These are phyloP conservation scores for Microcyclosporella mali DNA, from an alignment of 2,329 filamentous ascomycete genomes.

Conservation along the genomic window DNA sequence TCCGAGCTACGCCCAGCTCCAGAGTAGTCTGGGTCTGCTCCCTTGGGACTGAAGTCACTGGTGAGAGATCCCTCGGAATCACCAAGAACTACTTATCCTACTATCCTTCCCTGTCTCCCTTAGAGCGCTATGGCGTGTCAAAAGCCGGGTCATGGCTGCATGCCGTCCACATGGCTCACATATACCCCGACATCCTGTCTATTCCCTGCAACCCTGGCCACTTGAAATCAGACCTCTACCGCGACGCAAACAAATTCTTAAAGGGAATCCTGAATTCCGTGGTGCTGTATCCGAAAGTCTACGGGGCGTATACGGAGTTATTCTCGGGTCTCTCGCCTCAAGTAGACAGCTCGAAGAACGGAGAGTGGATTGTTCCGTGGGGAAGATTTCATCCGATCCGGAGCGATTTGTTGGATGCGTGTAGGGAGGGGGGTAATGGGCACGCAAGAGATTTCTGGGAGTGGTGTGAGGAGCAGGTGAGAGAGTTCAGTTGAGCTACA, in stretches of 20 bases:
- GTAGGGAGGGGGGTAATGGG: slow-evolving; percentile 25
- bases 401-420: neutral
- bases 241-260: neutral
- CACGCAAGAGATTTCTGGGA: slow-evolving; percentile 34
- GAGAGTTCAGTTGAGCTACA: neutral
- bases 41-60: slow-evolving; percentile 26
- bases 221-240: neutral
- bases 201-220: slow-evolving; percentile 1
- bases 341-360: neutral
- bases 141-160: slow-evolving; percentile 3
- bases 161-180: neutral
- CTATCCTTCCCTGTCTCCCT: neutral
- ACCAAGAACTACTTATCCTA: slow-evolving; percentile 5
- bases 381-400: slow-evolving; percentile 14
- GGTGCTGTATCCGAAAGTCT: neutral
- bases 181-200: neutral
- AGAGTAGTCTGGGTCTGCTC: slow-evolving; percentile 24
- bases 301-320: slow-evolving; percentile 3
- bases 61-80: slow-evolving; percentile 19
- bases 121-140: slow-evolving; percentile 3
- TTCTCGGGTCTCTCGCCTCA: neutral
- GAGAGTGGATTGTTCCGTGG: slow-evolving; percentile 2
- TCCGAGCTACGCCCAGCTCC: slow-evolving; percentile 21
- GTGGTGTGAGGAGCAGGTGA: slow-evolving; percentile 29
- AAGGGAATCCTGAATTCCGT: neutral